Percentiles rank a stretch among this genome's conserved stretches.
Conservation (phyloP, 495 filamentous ascomycete species). For the Aspergillus ellipticus region DNA sequence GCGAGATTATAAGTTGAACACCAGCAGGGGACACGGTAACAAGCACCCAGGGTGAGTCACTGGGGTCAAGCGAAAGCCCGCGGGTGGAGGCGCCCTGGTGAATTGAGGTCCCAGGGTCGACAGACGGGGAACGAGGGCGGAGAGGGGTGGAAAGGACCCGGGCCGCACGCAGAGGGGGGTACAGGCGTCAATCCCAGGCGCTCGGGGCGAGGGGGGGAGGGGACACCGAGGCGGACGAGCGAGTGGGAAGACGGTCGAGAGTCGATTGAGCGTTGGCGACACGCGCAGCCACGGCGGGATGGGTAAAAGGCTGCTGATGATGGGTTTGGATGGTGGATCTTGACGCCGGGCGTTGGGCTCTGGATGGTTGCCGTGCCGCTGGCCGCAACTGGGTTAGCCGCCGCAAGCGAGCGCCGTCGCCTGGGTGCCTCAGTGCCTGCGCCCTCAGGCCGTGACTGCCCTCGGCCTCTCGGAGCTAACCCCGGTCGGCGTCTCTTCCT, state of each 20-base stretch:
- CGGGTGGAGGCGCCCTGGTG: slow-evolving; percentile 9
- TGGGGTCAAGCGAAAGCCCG: slow-evolving; percentile 4
- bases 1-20: background rate
- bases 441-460: no score
- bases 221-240: background rate
- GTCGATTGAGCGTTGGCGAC: slow-evolving; percentile 19
- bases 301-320: slow-evolving; percentile 27
- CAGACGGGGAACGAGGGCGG: slow-evolving; percentile 26
- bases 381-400: slow-evolving; percentile 46
- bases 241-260: background rate
- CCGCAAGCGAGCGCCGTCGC: slow-evolving; percentile 35
- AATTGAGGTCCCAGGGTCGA: slow-evolving; percentile 18
- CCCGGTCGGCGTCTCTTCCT: no score
- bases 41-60: background rate
- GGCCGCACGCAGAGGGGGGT: slow-evolving; percentile 29
- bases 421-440: slow-evolving; percentile 4
- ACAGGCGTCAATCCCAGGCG: slow-evolving; percentile 9
- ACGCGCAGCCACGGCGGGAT: slow-evolving; percentile 28
- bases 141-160: slow-evolving; percentile 38
- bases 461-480: no score
- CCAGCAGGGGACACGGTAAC: background rate
- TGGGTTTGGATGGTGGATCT: slow-evolving; percentile 34
- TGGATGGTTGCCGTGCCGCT: slow-evolving; percentile 44
- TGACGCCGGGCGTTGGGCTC: slow-evolving; percentile 33
- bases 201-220: slow-evolving; percentile 12